phyloP scores from a whole-genome alignment of 805 yeast species.

The Wickerhamomyces ciferrii region DNA sequence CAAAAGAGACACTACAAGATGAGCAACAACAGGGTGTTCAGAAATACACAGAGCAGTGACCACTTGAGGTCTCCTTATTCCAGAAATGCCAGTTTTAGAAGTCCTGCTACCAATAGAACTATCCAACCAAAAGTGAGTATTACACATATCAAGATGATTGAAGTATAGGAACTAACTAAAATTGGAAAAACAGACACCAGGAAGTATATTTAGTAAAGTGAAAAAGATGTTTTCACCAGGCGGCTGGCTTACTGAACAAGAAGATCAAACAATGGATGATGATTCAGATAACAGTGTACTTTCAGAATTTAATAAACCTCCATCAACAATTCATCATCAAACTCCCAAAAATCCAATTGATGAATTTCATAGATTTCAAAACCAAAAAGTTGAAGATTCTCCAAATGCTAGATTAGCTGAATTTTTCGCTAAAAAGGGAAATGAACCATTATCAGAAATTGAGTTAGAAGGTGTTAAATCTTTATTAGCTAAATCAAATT shows the following conservation, averaged over 20 bases:
- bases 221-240: constrained; percentile 20
- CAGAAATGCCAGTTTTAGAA: not conserved
- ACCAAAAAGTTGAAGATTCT: constrained; percentile 17
- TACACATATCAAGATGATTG: constrained; percentile 75
- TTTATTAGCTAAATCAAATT: constrained; percentile 38
- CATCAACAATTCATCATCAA: not conserved
- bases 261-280: not conserved
- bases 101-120: not conserved
- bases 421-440: constrained; percentile 73
- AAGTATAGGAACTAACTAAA: constrained; percentile 38
- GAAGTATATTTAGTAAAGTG: constrained; percentile 19
- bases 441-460: constrained; percentile 61
- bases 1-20: not conserved
- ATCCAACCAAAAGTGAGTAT: constrained; percentile 66
- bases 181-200: constrained; percentile 14
- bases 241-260: constrained; percentile 6
- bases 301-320: constrained; percentile 3
- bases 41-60: not conserved
- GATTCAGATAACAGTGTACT: constrained; percentile 7
- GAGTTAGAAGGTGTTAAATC: constrained; percentile 82
- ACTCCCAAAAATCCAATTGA: constrained; percentile 15
- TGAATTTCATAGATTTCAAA: constrained; percentile 10
- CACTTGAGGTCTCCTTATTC: not conserved
- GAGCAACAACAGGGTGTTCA: not conserved
- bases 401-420: constrained; percentile 61